Base-by-base conservation (phyloP, 257 asterid genomes). In the Plantago elongata region DNA sequence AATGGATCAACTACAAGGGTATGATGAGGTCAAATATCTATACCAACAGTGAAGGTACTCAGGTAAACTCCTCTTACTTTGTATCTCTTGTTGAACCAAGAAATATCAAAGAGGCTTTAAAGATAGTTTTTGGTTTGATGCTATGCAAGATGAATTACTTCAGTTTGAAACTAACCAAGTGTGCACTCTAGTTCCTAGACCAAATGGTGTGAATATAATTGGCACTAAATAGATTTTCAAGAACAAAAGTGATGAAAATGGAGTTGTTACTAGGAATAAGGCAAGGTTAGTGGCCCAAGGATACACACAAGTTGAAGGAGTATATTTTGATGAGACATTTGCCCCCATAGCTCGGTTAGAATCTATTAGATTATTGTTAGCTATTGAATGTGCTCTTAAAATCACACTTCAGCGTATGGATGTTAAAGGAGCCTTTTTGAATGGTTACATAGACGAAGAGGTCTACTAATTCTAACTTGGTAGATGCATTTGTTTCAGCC, bases 141-240 rank as follows among this genome's bases (percentile, higher is more conserved):
- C 37, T 5, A 15, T 51, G 57, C 57, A 51, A 14, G 57, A 54
- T n/a, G n/a, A n/a, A n/a, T n/a, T n/a, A n/a, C n/a, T n/a, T n/a
- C n/a, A n/a, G n/a, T n/a, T n/a, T n/a, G n/a, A n/a, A n/a, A n/a
- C n/a, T n/a, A n/a, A n/a, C n/a, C n/a, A n/a, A n/a, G n/a, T n/a
- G n/a, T n/a, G n/a, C n/a, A n/a, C n/a, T n/a, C n/a, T n/a, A n/a
- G n/a, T n/a, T n/a, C n/a, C n/a, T n/a, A n/a, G n/a, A n/a, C n/a
- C n/a, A n/a, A n/a, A n/a, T n/a, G n/a, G n/a, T n/a, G n/a, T n/a
- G n/a, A n/a, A n/a, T n/a, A n/a, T n/a, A n/a, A n/a, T n/a, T n/a
- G n/a, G n/a, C n/a, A n/a, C n/a, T n/a, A n/a, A n/a, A n/a, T n/a
- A n/a, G n/a, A n/a, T n/a, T n/a, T n/a, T n/a, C n/a, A n/a, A n/a